Evolutionary conservation across 1,284 basidiomycete genomes (phyloP).

Genomic region (Cryptococcus maquisensis): DNA sequence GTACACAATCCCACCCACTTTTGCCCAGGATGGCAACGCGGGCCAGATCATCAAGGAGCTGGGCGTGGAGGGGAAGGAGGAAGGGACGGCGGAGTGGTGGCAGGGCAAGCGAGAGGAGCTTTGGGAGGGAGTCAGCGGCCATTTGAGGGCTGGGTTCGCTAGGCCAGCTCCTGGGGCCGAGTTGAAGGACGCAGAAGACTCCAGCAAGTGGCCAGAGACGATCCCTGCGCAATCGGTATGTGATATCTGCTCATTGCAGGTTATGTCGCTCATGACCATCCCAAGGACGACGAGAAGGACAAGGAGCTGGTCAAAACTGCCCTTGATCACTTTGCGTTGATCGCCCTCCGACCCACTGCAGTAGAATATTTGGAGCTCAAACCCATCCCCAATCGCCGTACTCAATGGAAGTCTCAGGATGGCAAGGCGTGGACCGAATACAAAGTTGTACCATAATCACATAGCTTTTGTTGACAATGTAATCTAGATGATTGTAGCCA

Average conservation of each 20-base stretch:
- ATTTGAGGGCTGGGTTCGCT: slow-evolving; percentile 44
- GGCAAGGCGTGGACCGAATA: slow-evolving; percentile 27
- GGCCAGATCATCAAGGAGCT: slow-evolving; percentile 5
- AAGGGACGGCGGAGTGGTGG: slow-evolving; percentile 35
- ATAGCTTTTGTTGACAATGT: not conserved
- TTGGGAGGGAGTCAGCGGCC: slow-evolving; percentile 38
- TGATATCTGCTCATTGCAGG: not conserved
- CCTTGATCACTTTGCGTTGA: slow-evolving; percentile 37
- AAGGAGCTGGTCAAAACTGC: slow-evolving; percentile 33
- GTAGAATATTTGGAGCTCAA: slow-evolving; percentile 46
- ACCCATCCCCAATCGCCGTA: slow-evolving; percentile 36
- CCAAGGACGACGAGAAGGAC: slow-evolving; percentile 28
- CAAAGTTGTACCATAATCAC: slow-evolving; percentile 29
- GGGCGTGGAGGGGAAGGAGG: slow-evolving; percentile 16
- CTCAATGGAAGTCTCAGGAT: slow-evolving; percentile 23
- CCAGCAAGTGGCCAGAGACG: slow-evolving; percentile 31
- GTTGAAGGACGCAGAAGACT: slow-evolving; percentile 29
- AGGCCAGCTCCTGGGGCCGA: slow-evolving; percentile 38
- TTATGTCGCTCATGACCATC: not conserved
- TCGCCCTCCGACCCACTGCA: slow-evolving; percentile 34
- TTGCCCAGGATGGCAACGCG: not conserved
- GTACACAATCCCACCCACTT: slow-evolving; percentile 24
- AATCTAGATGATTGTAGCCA: slow-evolving; percentile 51
- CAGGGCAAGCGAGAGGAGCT: slow-evolving; percentile 29
- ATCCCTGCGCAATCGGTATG: slow-evolving; percentile 29